A percentile compares a stretch with the other conserved stretches of the same genome.
Conservation (phyloP, 2,329 filamentous ascomycete species). For the Fusarium buharicum region DNA sequence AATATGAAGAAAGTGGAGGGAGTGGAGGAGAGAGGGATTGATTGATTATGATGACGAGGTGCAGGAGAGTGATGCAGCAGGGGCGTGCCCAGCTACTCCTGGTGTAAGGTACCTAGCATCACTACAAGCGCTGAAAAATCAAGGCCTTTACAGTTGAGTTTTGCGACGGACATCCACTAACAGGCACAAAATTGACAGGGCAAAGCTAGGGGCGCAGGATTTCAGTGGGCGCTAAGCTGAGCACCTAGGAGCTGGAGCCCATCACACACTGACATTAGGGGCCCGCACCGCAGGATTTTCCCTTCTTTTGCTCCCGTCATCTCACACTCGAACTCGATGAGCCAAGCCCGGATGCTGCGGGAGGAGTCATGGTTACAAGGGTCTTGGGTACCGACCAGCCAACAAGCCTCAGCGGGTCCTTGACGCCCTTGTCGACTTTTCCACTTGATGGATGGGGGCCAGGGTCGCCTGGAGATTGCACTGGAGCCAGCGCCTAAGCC, state of each 20-base stretch:
- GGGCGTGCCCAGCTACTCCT: constrained; percentile 24
- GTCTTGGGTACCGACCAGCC: constrained; percentile 36
- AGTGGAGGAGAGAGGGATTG: constrained; percentile 43
- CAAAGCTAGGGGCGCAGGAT: constrained; percentile 8
- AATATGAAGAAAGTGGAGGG: constrained; percentile 41
- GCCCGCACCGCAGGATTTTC: constrained; percentile 36
- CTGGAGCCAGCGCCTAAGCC: constrained; percentile 38
- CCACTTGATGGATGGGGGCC: constrained; percentile 21
- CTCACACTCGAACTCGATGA: constrained; percentile 9
- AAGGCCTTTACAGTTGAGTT: constrained; percentile 37
- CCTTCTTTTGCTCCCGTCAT: constrained; percentile 6
- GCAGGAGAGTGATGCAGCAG: constrained; percentile 38
- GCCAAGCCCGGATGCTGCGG: constrained; percentile 45
- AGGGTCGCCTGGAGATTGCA: constrained; percentile 43
- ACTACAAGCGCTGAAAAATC: constrained; percentile 28
- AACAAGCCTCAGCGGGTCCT: constrained; percentile 37
- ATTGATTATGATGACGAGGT: constrained; percentile 47
- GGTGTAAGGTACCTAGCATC: constrained; percentile 27
- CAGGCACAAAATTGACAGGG: constrained; percentile 23
- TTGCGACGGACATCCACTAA: constrained; percentile 26
- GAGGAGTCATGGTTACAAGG: constrained; percentile 43
- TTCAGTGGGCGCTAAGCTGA: constrained; percentile 35
- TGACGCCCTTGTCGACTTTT: constrained; percentile 20
- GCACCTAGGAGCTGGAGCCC: no score
- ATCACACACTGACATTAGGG: constrained; percentile 32